Evolutionary conservation across 2,329 filamentous ascomycete genomes (phyloP).

Genomic region (Fusarium sublunatum): DNA sequence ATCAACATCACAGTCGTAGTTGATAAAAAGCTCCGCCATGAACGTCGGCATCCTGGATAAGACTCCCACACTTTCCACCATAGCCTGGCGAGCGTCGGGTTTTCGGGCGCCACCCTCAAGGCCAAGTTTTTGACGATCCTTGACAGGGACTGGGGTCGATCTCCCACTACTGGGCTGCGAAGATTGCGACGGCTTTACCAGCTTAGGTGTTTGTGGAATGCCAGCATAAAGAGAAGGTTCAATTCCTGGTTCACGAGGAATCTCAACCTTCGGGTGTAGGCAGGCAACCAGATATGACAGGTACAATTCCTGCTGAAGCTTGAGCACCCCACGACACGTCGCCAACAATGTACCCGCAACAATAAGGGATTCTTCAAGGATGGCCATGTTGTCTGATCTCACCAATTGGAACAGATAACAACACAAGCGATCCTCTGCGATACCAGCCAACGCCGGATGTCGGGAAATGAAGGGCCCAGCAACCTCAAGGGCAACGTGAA

Average conservation of each 20-base stretch:
- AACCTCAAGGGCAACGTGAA: constrained; percentile 96
- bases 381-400: constrained; percentile 93
- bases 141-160: constrained; percentile 89
- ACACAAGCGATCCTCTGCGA: constrained; percentile 94
- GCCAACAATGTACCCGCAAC: constrained; percentile 91
- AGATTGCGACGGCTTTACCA: constrained; percentile 77
- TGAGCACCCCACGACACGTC: constrained; percentile 89
- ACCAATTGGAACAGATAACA: constrained; percentile 96
- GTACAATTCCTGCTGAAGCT: constrained; percentile 96
- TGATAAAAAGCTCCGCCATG: constrained; percentile 95
- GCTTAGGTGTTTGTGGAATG: constrained; percentile 89
- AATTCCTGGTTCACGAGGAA: constrained; percentile 89
- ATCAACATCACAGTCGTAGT: constrained; percentile 96
- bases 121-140: constrained; percentile 91
- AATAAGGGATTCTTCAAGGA: constrained; percentile 90
- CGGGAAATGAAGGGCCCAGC: constrained; percentile 94
- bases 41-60: constrained; percentile 93
- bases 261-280: constrained; percentile 92
- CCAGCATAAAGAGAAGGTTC: constrained; percentile 92
- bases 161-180: constrained; percentile 82
- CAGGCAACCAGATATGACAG: constrained; percentile 94
- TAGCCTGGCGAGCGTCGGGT: constrained; percentile 94
- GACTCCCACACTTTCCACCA: constrained; percentile 96
- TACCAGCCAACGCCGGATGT: constrained; percentile 85
- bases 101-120: constrained; percentile 92